These are phyloP conservation scores for Komagataella populi DNA, from an alignment of 805 yeast genomes.

Conservation along the genomic window DNA sequence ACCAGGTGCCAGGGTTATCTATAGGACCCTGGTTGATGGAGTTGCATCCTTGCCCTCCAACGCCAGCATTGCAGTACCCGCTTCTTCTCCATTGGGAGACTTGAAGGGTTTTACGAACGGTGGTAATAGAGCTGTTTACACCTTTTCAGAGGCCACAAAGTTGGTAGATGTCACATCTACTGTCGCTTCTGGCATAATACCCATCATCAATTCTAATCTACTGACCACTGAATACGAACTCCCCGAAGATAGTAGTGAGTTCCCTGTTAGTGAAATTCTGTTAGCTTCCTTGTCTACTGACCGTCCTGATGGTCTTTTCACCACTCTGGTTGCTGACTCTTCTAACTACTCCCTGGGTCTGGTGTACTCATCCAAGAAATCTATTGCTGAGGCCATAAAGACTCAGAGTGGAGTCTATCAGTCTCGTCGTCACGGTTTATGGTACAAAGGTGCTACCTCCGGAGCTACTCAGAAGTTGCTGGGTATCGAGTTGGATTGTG, in stretches of 20 bases:
- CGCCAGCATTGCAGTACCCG: constrained; percentile 3
- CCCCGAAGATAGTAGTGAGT: constrained; percentile 13
- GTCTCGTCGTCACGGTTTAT: constrained; percentile 81
- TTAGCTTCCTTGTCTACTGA: constrained; percentile 54
- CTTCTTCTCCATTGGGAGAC: constrained; percentile 4
- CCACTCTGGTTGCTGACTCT: constrained; percentile 68
- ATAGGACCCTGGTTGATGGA: constrained; percentile 4
- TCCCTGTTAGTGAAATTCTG: constrained; percentile 23
- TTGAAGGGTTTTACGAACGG: constrained; percentile 5
- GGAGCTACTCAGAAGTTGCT: constrained; percentile 83
- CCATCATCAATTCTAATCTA: constrained; percentile 15
- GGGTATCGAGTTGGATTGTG: constrained; percentile 71
- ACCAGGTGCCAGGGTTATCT: constrained; percentile 19
- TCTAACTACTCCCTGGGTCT: constrained; percentile 71
- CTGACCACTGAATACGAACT: constrained; percentile 19
- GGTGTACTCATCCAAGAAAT: constrained; percentile 78
- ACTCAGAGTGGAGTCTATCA: constrained; percentile 85
- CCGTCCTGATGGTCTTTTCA: constrained; percentile 71
- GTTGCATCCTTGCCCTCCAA: constrained; percentile 5
- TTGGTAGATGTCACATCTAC: constrained; percentile 9
- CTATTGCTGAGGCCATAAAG: constrained; percentile 69
- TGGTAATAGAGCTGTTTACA: constrained; percentile 13
- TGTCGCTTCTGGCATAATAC: constrained; percentile 21
- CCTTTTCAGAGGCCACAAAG: constrained; percentile 5
- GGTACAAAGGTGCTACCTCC: constrained; percentile 95